Base-by-base conservation (phyloP, 805 yeast species). In the Saccharomyces mikatae region DNA sequence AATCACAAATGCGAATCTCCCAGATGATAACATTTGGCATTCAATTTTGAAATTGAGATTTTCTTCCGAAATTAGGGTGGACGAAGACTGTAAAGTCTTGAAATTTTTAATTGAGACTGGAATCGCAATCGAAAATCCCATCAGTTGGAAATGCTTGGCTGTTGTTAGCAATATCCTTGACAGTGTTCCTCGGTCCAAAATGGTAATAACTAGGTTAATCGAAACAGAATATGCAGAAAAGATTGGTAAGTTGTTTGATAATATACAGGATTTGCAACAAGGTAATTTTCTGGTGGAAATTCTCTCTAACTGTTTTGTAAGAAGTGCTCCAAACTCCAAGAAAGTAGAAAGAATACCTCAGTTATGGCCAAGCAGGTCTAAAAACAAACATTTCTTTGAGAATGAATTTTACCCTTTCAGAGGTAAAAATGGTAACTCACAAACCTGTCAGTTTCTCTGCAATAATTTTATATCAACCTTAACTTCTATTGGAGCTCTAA, bases 101-200 rank as follows among this genome's bases (percentile, higher is more conserved):
- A 47, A 54, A 2, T 55, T 49, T 24, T 47, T 63, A 13, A 46
- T 64, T 30, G 41, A 50, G 26, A 47, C 53, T 27, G 63, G 63
- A 6, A 22, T 60, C 32, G 48, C 51, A n/a, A 26, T 50, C 21
- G 50, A 53, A 24, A 53, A 56, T 32, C 30, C 46, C 5, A 52
- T 56, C 26, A 55, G 56, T 30, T 64, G 68, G 68, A 62, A 59
- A 53, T 52, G 55, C 51, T 52, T 62, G 36, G 59, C 60, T 9
- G 22, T 62, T 2, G 48, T 64, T 22, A 26, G 57, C 6, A 51
- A 50, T 14, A 48, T 63, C 26, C 51, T 56, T 21, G 46, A 52
- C n/a, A 49, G 30, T n/a, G 50, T 52, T n/a, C 55, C 58, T 6
- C 52, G 54, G 27, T 50, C 60, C 26, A 56, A 54, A 27, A 57